Percentiles rank a stretch among this genome's conserved stretches.
These are phyloP conservation scores for Penicillium herquei DNA, from an alignment of 495 filamentous ascomycete genomes.

Conservation along the genomic window DNA sequence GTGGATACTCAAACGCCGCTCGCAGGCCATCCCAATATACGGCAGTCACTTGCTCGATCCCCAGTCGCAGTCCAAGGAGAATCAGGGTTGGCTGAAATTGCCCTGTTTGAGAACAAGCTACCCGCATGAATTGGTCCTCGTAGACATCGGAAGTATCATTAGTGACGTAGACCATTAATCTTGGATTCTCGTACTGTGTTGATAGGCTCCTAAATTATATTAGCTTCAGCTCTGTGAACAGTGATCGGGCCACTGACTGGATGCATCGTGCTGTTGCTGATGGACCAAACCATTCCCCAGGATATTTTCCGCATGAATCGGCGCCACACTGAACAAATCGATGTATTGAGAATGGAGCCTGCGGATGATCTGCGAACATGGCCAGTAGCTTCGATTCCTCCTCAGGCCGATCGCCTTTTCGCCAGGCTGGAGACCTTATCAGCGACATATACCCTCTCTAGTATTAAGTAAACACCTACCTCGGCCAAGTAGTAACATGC, in stretches of 20 bases:
- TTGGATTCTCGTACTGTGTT: constrained; percentile 52
- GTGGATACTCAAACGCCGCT: constrained; percentile 73
- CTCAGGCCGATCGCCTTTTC: constrained; percentile 52
- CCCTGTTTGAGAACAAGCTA: constrained; percentile 63
- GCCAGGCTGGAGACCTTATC: constrained; percentile 66
- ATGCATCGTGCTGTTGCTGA: constrained; percentile 96
- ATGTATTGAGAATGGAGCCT: constrained; percentile 92
- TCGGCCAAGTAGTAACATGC: constrained; percentile 71
- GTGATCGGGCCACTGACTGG: constrained; percentile 58
- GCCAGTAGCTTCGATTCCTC: constrained; percentile 74
- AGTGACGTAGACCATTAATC: constrained; percentile 79
- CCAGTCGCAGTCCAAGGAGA: constrained; percentile 80
- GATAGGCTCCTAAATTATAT: constrained; percentile 65
- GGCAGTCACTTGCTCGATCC: constrained; percentile 89
- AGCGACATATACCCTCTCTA: constrained; percentile 55
- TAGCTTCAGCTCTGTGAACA: neutral
- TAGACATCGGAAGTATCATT: constrained; percentile 90
- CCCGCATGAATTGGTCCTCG: constrained; percentile 76
- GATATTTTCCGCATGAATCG: constrained; percentile 84
- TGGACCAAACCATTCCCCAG: constrained; percentile 99
- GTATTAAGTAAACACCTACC: constrained; percentile 47
- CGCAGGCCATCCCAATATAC: constrained; percentile 91
- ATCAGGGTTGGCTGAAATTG: constrained; percentile 81
- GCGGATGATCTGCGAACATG: constrained; percentile 83
- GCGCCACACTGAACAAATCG: constrained; percentile 89